Conservation (phyloP, 768 basidiomycete genomes). For the Rhodotorula babjevae region DNA sequence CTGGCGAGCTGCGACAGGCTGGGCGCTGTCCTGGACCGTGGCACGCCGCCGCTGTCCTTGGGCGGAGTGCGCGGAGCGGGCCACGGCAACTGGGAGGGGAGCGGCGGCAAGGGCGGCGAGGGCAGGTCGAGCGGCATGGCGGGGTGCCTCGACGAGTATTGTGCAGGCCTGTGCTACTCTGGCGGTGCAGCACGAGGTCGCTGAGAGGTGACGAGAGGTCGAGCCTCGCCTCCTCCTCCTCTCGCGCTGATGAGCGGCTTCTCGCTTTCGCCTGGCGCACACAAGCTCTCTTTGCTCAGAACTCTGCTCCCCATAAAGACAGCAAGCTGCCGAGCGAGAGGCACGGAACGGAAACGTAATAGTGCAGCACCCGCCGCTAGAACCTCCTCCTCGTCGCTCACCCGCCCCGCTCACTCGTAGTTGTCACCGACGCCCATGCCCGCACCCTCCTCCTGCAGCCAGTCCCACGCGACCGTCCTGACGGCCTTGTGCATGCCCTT, state of each 20-base stretch:
- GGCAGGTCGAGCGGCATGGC: slow-evolving; percentile 8
- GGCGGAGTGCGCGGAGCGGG: not conserved
- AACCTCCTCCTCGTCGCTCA: too few relatives aligned
- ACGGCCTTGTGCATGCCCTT: slow-evolving; percentile 42
- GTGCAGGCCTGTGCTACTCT: too few relatives aligned
- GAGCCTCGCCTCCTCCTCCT: too few relatives aligned
- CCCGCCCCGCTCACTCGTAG: not conserved
- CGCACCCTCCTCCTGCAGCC: slow-evolving; percentile 31
- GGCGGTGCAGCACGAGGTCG: not conserved
- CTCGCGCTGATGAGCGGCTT: too few relatives aligned
- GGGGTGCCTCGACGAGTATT: too few relatives aligned
- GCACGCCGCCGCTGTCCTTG: not conserved
- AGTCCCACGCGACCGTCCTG: slow-evolving; percentile 31
- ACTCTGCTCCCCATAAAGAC: too few relatives aligned
- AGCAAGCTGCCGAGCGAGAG: too few relatives aligned
- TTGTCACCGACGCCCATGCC: slow-evolving; percentile 1
- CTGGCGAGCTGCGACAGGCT: not conserved
- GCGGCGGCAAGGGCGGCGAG: not conserved
- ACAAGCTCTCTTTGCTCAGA: too few relatives aligned
- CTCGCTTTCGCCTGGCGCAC: too few relatives aligned
- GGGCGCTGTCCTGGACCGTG: not conserved
- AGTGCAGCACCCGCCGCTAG: too few relatives aligned
- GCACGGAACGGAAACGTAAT: too few relatives aligned
- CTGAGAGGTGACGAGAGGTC: too few relatives aligned
- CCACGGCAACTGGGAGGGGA: not conserved